These are phyloP conservation scores for Euphorbia tirucalli DNA, from an alignment of 345 rosid species.

Conservation along the genomic window DNA sequence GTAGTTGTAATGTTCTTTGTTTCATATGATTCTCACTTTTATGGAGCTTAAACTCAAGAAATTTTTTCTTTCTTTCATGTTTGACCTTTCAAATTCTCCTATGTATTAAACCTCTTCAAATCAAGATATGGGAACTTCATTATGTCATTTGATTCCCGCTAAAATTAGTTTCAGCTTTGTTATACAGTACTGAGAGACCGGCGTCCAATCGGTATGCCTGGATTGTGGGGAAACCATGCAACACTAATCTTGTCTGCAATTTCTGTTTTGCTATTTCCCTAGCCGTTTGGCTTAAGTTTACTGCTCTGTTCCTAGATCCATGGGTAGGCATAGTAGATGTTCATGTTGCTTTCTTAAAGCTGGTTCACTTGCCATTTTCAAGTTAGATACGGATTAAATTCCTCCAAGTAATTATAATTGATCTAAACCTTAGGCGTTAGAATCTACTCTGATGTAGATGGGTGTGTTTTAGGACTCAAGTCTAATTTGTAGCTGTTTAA, in stretches of 20 bases:
- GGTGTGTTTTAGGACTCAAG: neutral
- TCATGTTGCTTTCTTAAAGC: neutral
- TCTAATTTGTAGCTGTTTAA: neutral
- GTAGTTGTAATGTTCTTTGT: conserved; percentile 7
- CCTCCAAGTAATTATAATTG: neutral
- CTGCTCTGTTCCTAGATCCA: neutral
- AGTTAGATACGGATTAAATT: conserved; percentile 1
- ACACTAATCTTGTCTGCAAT: neutral
- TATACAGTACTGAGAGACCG: neutral
- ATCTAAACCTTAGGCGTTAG: neutral
- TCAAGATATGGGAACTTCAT: conserved; percentile 6
- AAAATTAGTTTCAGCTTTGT: conserved; percentile 1
- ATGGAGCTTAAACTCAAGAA: neutral
- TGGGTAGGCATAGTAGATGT: neutral
- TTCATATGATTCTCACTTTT: neutral
- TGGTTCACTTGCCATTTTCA: conserved; percentile 1
- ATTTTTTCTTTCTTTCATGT: neutral
- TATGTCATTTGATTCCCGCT: neutral
- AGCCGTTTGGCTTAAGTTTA: neutral
- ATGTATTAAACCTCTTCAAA: neutral
- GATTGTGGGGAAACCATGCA: neutral
- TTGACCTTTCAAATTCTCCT: neutral
- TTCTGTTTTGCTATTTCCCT: neutral
- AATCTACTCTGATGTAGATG: conserved; percentile 4
- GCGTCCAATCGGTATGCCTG: neutral